Base-by-base conservation (phyloP, 257 asterid genomes). In the Primulina tabacum region DNA sequence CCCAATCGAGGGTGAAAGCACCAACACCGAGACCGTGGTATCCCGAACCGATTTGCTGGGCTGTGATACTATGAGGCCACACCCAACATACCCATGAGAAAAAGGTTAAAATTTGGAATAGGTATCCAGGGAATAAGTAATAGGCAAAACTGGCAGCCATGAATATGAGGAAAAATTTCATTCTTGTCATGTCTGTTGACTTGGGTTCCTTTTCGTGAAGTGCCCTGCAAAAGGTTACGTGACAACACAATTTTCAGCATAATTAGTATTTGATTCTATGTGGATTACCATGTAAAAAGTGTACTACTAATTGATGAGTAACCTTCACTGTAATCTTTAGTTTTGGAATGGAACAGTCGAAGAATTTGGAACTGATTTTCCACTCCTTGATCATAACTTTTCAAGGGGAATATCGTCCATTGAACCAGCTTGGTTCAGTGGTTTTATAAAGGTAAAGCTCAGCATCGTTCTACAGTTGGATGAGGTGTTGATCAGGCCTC, bases 1-100 rank as follows among this genome's bases (percentile, higher is more conserved):
- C 99, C 99, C 99, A 94, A 72, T 94, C 99, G 2, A 94, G 92
- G 30, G 97, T 94, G 84, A 94, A 91, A n/a, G 97, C 97, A 17
- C 99, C 99, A 77, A 94, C 63, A 3, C 99, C 99, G 10, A 94
- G 95, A 3, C 99, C 99, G 35, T 88, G 96, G 82, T 94, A 89
- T 0, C 96, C 97, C 0, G 99, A 94, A 8, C 97, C 99, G 24
- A 94, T 88, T 76, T 94, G 99, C 81, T 94, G 99, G 20, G 98
- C 99, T 0, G 97, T 91, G 72, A 94, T 88, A 75, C 96, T 94
- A 28, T 34, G 85, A 40, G 99, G 99, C 85, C 88, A 94, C 5
- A 71, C 92, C 99, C 99, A 94, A 71, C 99, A 94, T 6, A 94
- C 96, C 99, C 97, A 94, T 2, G 99, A 94, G 76, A 94, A 94